phyloP scores from a whole-genome alignment of 208 protist genomes.

The Angomonas deanei region DNA sequence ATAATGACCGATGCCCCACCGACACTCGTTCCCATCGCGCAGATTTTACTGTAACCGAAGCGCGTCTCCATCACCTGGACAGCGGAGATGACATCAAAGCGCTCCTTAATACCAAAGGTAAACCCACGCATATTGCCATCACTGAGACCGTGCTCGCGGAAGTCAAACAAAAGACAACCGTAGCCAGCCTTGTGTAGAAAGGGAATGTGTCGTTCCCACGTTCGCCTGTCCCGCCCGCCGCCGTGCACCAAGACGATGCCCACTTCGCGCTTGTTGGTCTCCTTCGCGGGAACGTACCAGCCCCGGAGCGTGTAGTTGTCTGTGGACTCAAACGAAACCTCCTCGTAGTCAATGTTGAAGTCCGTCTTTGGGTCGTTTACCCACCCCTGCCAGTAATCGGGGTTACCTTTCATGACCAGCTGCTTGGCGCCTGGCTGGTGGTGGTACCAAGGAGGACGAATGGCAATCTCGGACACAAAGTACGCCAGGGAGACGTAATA shows the following conservation, averaged over 20 bases:
- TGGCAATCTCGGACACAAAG: constrained; percentile 86
- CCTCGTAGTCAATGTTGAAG: constrained; percentile 70
- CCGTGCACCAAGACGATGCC: constrained; percentile 90
- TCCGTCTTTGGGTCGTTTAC: constrained; percentile 81
- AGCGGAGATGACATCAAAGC: constrained; percentile 82
- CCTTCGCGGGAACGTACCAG: constrained; percentile 75
- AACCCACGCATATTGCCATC: constrained; percentile 81
- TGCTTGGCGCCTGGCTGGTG: constrained; percentile 49
- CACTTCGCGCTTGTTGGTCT: constrained; percentile 11
- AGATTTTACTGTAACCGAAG: constrained; percentile 67
- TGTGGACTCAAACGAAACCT: constrained; percentile 66
- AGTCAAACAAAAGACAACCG: constrained; percentile 85
- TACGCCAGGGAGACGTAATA: constrained; percentile 76
- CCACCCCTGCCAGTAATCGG: constrained; percentile 88
- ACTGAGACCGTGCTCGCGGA: constrained; percentile 84
- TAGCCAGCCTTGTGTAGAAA: constrained; percentile 84
- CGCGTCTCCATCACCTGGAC: constrained; percentile 58
- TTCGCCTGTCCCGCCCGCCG: constrained; percentile 82
- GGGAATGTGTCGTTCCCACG: constrained; percentile 86
- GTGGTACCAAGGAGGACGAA: constrained; percentile 89
- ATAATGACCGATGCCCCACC: constrained; percentile 87
- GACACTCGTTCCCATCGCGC: constrained; percentile 86
- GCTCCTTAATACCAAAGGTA: constrained; percentile 86
- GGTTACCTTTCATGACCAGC: constrained; percentile 56
- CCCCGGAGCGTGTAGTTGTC: constrained; percentile 72